Conservation (phyloP, 768 basidiomycete species). For the Hebeloma cylindrosporum region DNA sequence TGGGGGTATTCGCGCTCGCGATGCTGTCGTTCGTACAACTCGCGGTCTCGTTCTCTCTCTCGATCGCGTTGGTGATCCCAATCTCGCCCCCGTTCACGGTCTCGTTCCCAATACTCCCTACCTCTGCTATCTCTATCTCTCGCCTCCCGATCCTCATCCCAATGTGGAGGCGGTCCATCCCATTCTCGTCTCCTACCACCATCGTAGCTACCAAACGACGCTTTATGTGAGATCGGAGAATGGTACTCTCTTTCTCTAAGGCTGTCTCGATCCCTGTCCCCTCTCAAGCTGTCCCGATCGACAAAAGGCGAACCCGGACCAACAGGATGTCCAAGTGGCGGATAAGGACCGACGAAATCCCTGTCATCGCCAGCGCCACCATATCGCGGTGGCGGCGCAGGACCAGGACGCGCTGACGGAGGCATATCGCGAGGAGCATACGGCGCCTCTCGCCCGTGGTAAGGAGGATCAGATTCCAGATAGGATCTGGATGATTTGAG, state of each 20-base stretch:
- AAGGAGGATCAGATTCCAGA: constrained; percentile 12
- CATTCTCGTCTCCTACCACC: constrained; percentile 14
- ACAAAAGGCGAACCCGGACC: neutral
- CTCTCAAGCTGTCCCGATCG: neutral
- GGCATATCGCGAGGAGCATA: constrained; percentile 9
- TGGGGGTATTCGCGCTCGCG: neutral
- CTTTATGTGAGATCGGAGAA: constrained; percentile 15
- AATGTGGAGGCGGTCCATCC: too few species aligned
- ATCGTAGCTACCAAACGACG: constrained; percentile 19
- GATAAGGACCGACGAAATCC: constrained; percentile 1
- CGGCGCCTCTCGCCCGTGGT: constrained; percentile 10
- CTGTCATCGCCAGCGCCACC: constrained; percentile 11
- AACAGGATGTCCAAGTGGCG: neutral
- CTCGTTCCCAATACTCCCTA: constrained; percentile 16
- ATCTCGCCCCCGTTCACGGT: constrained; percentile 11
- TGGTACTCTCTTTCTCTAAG: constrained; percentile 5
- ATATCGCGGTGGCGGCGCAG: constrained; percentile 8
- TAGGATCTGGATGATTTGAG: constrained; percentile 12
- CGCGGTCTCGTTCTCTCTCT: constrained; percentile 9
- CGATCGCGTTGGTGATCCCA: constrained; percentile 13
- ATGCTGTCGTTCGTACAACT: constrained; percentile 3
- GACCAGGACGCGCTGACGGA: constrained; percentile 10
- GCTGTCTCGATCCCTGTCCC: neutral
- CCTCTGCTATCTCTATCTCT: too few species aligned
- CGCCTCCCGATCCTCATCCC: too few species aligned